Percentiles rank a stretch among this genome's conserved stretches.
These are phyloP conservation scores for Candida oleophila DNA, from an alignment of 805 yeast genomes.

Conservation along the genomic window DNA sequence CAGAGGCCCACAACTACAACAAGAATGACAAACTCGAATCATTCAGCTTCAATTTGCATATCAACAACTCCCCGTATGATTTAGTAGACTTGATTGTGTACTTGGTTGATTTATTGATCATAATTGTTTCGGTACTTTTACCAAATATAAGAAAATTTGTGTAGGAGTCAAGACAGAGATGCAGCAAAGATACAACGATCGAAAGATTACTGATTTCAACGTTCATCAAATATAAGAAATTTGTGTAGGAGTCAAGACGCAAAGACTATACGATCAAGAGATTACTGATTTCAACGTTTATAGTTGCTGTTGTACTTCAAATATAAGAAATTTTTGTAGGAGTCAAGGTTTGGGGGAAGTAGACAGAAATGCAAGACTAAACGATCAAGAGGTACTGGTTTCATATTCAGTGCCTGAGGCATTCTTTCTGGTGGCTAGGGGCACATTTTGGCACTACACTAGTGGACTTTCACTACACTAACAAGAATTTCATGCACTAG, in stretches of 20 bases:
- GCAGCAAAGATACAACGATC: too few relatives aligned
- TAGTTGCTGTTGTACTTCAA: not conserved
- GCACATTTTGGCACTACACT: too few relatives aligned
- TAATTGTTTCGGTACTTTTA: constrained; percentile 10
- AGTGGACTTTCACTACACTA: too few relatives aligned
- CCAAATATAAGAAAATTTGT: constrained; percentile 7
- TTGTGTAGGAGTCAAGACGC: too few relatives aligned
- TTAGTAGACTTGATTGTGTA: constrained; percentile 26
- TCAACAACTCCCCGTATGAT: constrained; percentile 30
- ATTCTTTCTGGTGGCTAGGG: too few relatives aligned
- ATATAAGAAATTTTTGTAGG: not conserved
- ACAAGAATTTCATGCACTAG: too few relatives aligned
- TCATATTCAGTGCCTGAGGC: too few relatives aligned
- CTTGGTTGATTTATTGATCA: constrained; percentile 23
- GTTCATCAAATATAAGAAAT: too few relatives aligned
- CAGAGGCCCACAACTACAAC: constrained; percentile 18
- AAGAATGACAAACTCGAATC: constrained; percentile 6
- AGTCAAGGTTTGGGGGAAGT: not conserved
- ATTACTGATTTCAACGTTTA: too few relatives aligned
- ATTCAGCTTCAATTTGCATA: constrained; percentile 22
- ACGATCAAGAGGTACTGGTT: not conserved
- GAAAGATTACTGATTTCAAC: too few relatives aligned
- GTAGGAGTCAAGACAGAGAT: too few relatives aligned
- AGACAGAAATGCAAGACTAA: not conserved
- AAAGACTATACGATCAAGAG: too few relatives aligned